Evolutionary conservation across 495 filamentous ascomycete species (phyloP).

Genomic region (Lasiosphaeriaceae sp.): DNA sequence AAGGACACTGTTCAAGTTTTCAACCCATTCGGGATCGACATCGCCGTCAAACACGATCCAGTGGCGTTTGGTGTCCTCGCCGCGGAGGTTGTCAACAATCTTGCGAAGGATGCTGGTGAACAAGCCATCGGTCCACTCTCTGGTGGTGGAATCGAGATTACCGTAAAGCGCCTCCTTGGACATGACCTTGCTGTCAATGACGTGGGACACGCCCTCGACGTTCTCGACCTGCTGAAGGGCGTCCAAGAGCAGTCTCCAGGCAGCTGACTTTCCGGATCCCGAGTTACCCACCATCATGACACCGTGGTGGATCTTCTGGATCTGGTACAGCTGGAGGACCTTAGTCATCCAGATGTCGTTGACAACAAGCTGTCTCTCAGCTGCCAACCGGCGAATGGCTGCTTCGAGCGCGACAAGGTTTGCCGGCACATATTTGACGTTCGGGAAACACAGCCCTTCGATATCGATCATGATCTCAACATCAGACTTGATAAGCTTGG

Average conservation of each 20-base stretch:
- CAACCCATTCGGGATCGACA: constrained; percentile 98
- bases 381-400: constrained; percentile 77
- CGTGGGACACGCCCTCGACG: constrained; percentile 89
- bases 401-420: constrained; percentile 72
- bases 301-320: constrained; percentile 95
- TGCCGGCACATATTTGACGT: constrained; percentile 87
- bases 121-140: constrained; percentile 97
- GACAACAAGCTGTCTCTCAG: constrained; percentile 76
- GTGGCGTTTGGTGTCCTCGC: constrained; percentile 91
- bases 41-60: constrained; percentile 99
- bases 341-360: constrained; percentile 97
- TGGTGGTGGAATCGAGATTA: constrained; percentile 89
- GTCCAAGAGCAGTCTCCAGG: constrained; percentile 92
- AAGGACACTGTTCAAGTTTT: constrained; percentile 98
- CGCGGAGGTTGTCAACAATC: constrained; percentile 97
- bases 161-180: constrained; percentile 96
- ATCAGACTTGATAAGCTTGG: constrained; percentile 89
- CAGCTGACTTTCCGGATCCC: constrained; percentile 88
- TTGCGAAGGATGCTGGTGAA: constrained; percentile 98
- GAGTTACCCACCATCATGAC: constrained; percentile 99
- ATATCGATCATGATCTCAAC: constrained; percentile 83
- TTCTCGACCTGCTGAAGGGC: constrained; percentile 87
- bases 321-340: constrained; percentile 92
- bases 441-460: constrained; percentile 83
- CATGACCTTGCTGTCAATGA: constrained; percentile 99